Evolutionary conservation across 208 protist genomes (phyloP).

Genomic region (Trypanosomatidae sp.): DNA sequence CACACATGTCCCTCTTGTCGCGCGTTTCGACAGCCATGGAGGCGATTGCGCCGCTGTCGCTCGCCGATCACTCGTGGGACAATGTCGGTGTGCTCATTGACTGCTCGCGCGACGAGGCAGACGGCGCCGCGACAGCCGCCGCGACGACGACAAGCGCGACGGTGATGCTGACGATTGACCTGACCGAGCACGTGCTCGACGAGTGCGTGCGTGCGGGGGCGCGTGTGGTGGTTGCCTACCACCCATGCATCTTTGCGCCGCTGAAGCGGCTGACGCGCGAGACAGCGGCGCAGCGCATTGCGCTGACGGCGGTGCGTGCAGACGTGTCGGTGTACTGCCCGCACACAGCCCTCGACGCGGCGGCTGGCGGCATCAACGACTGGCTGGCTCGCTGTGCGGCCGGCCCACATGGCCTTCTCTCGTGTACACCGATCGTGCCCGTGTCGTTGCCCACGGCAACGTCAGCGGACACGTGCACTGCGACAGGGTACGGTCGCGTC

Average conservation of each 20-base stretch:
- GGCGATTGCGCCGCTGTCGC: constrained; percentile 66
- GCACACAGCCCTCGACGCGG: constrained; percentile 84
- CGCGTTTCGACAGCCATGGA: constrained; percentile 32
- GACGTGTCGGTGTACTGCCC: constrained; percentile 89
- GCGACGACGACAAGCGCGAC: constrained; percentile 19
- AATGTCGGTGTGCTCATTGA: constrained; percentile 92
- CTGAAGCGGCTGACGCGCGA: constrained; percentile 68
- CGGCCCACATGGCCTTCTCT: too few relatives aligned
- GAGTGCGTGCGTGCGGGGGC: constrained; percentile 56
- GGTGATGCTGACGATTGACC: constrained; percentile 85
- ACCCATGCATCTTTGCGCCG: constrained; percentile 79
- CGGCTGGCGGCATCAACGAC: constrained; percentile 82
- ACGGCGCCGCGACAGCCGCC: constrained; percentile 35
- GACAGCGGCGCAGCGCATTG: constrained; percentile 53
- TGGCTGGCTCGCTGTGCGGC: constrained; percentile 76
- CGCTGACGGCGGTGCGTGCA: constrained; percentile 41
- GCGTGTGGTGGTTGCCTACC: constrained; percentile 85
- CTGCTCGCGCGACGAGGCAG: neutral
- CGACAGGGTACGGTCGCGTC: constrained; percentile 49
- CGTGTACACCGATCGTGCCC: too few relatives aligned
- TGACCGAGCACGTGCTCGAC: constrained; percentile 80
- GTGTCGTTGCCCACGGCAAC: constrained; percentile 11
- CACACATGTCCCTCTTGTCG: neutral
- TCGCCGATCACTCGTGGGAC: constrained; percentile 88
- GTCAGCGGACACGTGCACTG: constrained; percentile 3